These are phyloP conservation scores for Pythium insidiosum DNA, from an alignment of 352 stramenopile genomes.

Conservation along the genomic window DNA sequence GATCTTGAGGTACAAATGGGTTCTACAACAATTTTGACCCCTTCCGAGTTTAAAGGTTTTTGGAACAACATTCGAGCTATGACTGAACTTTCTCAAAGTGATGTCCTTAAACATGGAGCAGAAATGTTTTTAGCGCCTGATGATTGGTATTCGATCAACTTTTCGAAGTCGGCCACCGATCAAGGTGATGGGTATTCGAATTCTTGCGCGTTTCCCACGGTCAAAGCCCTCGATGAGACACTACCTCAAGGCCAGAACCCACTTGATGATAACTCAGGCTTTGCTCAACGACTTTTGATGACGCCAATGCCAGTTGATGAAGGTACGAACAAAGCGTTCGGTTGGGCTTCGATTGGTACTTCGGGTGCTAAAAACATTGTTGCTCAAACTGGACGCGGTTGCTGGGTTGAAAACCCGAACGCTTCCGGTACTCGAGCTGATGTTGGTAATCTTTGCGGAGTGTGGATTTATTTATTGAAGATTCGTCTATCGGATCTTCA, in stretches of 20 bases:
- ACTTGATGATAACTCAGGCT: constrained; percentile 1
- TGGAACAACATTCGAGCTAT: constrained; percentile 17
- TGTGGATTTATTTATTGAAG: too few species aligned
- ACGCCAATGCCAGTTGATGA: too few species aligned
- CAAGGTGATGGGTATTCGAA: constrained; percentile 12
- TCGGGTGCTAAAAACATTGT: background rate
- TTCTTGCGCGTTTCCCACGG: constrained; percentile 1
- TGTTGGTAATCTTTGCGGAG: too few species aligned
- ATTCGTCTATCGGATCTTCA: too few species aligned
- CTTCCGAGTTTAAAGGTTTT: too few species aligned
- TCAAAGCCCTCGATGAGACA: background rate
- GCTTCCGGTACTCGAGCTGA: too few species aligned
- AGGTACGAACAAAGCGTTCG: too few species aligned
- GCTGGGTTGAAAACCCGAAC: too few species aligned
- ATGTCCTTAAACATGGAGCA: constrained; percentile 11
- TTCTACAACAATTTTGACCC: constrained; percentile 13
- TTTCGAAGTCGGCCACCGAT: background rate
- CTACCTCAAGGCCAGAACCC: background rate
- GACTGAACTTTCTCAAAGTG: constrained; percentile 8
- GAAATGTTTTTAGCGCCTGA: constrained; percentile 12
- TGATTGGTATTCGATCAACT: constrained; percentile 17
- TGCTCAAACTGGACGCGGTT: too few species aligned
- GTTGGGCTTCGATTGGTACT: background rate
- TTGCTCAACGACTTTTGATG: background rate
- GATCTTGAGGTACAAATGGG: constrained; percentile 18